These are phyloP conservation scores for Eremochloa ophiuroides DNA, from an alignment of 176 grass and related monocot species.

Conservation along the genomic window DNA sequence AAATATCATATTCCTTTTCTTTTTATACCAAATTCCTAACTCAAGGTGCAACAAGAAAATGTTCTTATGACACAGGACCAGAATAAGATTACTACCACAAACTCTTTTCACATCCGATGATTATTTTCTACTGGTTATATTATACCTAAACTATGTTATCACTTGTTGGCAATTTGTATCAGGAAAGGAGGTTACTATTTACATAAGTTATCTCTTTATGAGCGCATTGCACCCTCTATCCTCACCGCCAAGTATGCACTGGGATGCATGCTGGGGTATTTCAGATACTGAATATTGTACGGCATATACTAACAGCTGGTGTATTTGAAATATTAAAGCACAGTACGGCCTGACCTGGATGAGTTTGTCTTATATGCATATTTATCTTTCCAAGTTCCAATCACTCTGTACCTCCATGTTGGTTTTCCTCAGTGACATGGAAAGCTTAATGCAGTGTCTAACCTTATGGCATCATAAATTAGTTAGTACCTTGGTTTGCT, in stretches of 20 bases:
- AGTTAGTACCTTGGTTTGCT: constrained; percentile 51
- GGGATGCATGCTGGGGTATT: background rate
- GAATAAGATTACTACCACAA: background rate
- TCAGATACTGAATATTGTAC: background rate
- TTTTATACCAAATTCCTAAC: background rate
- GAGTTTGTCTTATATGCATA: constrained; percentile 1
- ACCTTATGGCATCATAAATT: constrained; percentile 44
- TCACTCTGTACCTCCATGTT: constrained; percentile 2
- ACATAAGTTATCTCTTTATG: background rate
- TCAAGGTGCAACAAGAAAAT: constrained; percentile 19
- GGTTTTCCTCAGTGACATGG: constrained; percentile 25
- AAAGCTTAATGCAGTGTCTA: constrained; percentile 45
- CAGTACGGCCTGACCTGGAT: background rate
- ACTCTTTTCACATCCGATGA: background rate
- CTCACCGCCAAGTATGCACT: background rate
- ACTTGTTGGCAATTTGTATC: constrained; percentile 12
- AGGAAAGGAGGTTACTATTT: background rate
- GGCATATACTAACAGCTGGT: background rate
- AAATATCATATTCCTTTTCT: background rate
- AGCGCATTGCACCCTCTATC: background rate
- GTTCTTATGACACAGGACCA: background rate
- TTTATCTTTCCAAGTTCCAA: constrained; percentile 36
- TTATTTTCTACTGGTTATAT: background rate
- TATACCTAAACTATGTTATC: background rate
- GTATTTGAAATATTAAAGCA: background rate